Percentiles rank a stretch among this genome's conserved stretches.
Conservation (phyloP, 116 monocot genomes). For the Dioscorea cayenensis region DNA sequence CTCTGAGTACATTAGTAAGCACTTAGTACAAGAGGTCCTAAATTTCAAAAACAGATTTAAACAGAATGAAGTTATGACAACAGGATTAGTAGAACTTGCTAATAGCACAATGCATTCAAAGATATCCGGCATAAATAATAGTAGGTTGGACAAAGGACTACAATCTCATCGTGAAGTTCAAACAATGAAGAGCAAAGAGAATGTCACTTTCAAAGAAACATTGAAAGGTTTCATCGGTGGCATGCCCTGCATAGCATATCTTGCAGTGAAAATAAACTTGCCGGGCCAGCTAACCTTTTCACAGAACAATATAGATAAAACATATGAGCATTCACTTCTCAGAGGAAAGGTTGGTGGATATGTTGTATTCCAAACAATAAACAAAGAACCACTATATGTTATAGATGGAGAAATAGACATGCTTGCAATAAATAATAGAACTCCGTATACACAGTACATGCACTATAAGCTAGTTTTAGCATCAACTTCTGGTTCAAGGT, state of each 20-base stretch:
- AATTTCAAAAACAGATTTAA: conserved; percentile 10
- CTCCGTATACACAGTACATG: conserved; percentile 42
- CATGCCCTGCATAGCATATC: conserved; percentile 30
- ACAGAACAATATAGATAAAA: background rate
- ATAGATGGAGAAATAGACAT: conserved; percentile 28
- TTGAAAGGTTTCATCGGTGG: conserved; percentile 30
- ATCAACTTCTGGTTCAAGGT: conserved; percentile 31
- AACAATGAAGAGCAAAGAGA: background rate
- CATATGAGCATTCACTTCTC: conserved; percentile 10
- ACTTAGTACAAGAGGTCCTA: conserved; percentile 18
- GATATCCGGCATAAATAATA: background rate
- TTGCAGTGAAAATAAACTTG: conserved; percentile 22
- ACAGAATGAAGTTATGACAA: background rate
- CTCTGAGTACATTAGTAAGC: conserved; percentile 16
- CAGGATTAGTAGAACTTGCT: background rate
- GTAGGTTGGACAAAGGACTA: background rate
- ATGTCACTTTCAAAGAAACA: conserved; percentile 18
- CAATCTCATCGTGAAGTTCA: background rate
- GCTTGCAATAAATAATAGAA: conserved; percentile 25
- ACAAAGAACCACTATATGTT: conserved; percentile 23
- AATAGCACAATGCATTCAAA: conserved; percentile 4
- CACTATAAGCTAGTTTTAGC: conserved; percentile 23
- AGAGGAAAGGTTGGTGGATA: conserved; percentile 29
- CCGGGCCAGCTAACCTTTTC: background rate
- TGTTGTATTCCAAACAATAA: conserved; percentile 16